Percentiles rank a stretch among this genome's conserved stretches.
These are phyloP conservation scores for Nakazawaea wickerhamii DNA, from an alignment of 805 yeast genomes.

Conservation along the genomic window DNA sequence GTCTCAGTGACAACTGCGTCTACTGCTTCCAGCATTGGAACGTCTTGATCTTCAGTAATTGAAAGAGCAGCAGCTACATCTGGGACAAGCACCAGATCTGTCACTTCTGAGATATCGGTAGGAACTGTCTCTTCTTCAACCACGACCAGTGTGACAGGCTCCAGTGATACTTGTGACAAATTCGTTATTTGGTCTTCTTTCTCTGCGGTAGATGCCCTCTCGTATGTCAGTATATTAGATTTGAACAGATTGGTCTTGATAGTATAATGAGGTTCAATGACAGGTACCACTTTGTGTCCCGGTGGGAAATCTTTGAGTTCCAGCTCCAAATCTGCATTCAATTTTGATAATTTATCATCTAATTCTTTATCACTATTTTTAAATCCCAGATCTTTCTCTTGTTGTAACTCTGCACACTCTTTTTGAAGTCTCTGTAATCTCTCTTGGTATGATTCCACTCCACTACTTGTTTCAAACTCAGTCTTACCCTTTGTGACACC, in stretches of 20 bases:
- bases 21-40: no score
- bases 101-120: no score
- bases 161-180: no score
- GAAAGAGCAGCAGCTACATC: no score
- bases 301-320: neutral
- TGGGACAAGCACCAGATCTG: no score
- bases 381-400: neutral
- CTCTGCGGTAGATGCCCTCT: conserved; percentile 1
- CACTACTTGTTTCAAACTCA: neutral
- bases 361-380: neutral
- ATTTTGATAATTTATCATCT: neutral
- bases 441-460: neutral
- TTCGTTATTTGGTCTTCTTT: neutral
- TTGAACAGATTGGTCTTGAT: conserved; percentile 2
- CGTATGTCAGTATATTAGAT: neutral
- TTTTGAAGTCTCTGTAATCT: neutral
- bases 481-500: neutral
- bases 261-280: neutral
- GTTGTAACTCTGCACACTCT: neutral
- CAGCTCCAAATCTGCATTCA: neutral
- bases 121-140: neutral
- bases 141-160: neutral
- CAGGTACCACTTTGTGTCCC: neutral
- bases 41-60: no score
- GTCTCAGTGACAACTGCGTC: no score